A percentile compares a stretch with the other conserved stretches of the same genome.
These are phyloP conservation scores for Neostapfia colusana DNA, from an alignment of 176 grass and related monocot species.

Conservation along the genomic window DNA sequence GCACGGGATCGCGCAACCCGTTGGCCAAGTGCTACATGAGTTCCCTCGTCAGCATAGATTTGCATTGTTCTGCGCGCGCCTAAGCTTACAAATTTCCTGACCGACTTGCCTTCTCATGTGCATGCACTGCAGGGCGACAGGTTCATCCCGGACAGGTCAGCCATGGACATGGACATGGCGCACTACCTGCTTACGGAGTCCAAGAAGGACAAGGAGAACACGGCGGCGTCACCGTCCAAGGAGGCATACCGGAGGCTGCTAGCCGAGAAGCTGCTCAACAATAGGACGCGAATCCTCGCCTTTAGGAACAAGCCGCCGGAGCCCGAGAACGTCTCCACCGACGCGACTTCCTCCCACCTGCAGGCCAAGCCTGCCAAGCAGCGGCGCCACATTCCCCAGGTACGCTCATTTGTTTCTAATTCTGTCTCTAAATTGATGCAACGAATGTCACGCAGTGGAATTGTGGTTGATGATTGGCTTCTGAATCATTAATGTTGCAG, in stretches of 20 bases:
- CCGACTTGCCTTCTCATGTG: neutral
- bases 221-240: slow-evolving; percentile 53
- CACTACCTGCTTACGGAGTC: slow-evolving; percentile 66
- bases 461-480: slow-evolving; percentile 18
- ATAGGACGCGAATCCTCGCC: slow-evolving; percentile 61
- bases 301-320: slow-evolving; percentile 69
- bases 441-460: neutral
- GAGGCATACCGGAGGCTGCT: slow-evolving; percentile 66
- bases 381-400: slow-evolving; percentile 66
- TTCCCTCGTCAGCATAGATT: neutral
- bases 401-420: neutral
- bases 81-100: slow-evolving; percentile 32
- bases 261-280: slow-evolving; percentile 66
- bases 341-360: slow-evolving; percentile 27
- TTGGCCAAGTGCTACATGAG: slow-evolving; percentile 57
- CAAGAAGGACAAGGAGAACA: slow-evolving; percentile 71
- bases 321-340: slow-evolving; percentile 45
- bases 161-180: slow-evolving; percentile 75
- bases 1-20: slow-evolving; percentile 48
- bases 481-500: slow-evolving; percentile 23
- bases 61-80: neutral
- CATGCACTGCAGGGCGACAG: slow-evolving; percentile 51
- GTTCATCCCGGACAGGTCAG: slow-evolving; percentile 68
- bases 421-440: neutral
- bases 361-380: slow-evolving; percentile 55